Evolutionary conservation across 108 stramenopile genomes (phyloP).

Genomic region (Fragilaria crotonensis): DNA sequence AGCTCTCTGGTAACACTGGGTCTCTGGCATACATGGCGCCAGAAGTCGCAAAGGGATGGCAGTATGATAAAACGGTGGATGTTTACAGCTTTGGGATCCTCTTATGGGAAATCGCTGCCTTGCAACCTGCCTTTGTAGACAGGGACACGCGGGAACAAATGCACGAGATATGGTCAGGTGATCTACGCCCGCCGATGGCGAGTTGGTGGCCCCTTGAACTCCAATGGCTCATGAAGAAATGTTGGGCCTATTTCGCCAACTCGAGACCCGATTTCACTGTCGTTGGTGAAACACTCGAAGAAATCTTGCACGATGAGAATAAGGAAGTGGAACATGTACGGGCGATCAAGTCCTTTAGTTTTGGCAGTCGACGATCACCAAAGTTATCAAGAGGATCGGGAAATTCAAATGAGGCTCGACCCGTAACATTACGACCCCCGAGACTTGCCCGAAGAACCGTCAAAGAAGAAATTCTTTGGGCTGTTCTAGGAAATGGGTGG

Average conservation of each 20-base stretch:
- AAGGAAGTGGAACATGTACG: not conserved
- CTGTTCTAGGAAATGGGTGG: too few species aligned
- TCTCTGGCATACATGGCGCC: slow-evolving; percentile 51
- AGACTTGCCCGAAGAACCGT: not conserved
- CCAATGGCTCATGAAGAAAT: slow-evolving; percentile 40
- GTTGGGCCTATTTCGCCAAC: slow-evolving; percentile 40
- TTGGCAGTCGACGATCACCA: not conserved
- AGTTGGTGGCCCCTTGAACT: slow-evolving; percentile 43
- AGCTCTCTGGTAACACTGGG: slow-evolving; percentile 60
- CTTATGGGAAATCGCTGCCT: slow-evolving; percentile 50
- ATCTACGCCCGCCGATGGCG: slow-evolving; percentile 47
- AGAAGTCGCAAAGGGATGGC: slow-evolving; percentile 29
- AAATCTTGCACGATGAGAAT: not conserved
- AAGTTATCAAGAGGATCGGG: not conserved
- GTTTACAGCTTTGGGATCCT: slow-evolving; percentile 67
- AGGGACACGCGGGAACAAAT: slow-evolving; percentile 25
- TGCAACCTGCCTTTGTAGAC: slow-evolving; percentile 50
- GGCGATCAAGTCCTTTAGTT: not conserved
- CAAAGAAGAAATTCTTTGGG: not conserved
- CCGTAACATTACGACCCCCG: not conserved
- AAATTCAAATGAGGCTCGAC: not conserved
- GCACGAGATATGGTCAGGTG: slow-evolving; percentile 45
- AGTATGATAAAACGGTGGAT: slow-evolving; percentile 56
- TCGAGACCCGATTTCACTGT: slow-evolving; percentile 37
- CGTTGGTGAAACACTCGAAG: slow-evolving; percentile 14